Percentiles rank a stretch among this genome's conserved stretches.
phyloP scores from a whole-genome alignment of 768 basidiomycete genomes.

The Calocera viscosa region DNA sequence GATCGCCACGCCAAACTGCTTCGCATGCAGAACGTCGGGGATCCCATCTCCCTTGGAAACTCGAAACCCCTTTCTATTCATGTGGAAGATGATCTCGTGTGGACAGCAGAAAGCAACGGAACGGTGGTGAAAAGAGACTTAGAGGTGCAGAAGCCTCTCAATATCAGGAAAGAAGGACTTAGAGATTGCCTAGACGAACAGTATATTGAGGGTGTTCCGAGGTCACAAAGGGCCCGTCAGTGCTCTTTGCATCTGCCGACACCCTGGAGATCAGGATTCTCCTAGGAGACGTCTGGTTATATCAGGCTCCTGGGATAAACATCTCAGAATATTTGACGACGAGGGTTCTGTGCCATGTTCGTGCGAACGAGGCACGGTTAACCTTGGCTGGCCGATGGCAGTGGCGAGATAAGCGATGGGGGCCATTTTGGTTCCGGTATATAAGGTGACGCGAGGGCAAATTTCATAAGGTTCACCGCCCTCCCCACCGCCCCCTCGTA shows the following conservation, averaged over 20 bases:
- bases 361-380: too few relatives aligned
- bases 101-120: background rate
- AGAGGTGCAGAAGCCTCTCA: background rate
- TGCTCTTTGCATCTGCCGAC: background rate
- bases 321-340: background rate
- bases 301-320: constrained; percentile 3
- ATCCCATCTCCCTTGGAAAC: background rate
- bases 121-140: background rate
- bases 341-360: background rate
- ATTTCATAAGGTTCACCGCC: constrained; percentile 1
- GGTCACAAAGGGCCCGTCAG: background rate
- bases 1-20: background rate
- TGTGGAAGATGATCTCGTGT: background rate
- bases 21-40: background rate
- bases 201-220: background rate
- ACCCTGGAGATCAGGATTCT: background rate
- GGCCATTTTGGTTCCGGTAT: background rate
- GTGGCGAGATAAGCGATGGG: background rate
- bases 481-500: background rate
- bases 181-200: background rate
- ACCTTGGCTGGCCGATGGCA: too few relatives aligned
- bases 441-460: background rate
- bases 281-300: background rate
- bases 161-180: background rate
- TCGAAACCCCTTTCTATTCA: background rate